Evolutionary conservation across 164 flowering plant species (phyloP), one percentile per base, ranked within the genome.

Genomic region (Buxus sempervirens): DNA sequence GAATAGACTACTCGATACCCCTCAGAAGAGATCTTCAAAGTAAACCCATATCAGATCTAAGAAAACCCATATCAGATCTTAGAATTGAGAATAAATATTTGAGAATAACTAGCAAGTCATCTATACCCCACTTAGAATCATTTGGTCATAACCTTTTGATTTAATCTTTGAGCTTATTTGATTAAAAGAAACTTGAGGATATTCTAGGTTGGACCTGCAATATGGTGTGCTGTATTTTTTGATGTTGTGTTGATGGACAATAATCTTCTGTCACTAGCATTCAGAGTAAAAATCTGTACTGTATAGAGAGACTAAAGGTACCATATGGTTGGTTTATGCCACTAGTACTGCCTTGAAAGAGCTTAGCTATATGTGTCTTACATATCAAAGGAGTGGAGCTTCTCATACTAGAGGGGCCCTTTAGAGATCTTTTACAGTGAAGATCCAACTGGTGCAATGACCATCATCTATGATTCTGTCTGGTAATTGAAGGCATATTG

Each of bases 1-100:
- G 83, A 80, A 72, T 80, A 75, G 81, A 82, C 85, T 26, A 56
- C 48, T 73, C 82, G 77, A 66, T 70, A 72, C 21, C 49, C 63
- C 65, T 51, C 27, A 69, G 58, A 64, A 64, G 64, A 65, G 26
- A 63, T 64, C 62, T 16, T 15, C 12, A 32, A 53, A 66, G 58
- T n/a, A 20, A 20, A 15, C 0, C 8, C 10, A 12, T 27, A 14
- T 27, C 26, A 12, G 60, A 21, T 15, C 12, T 23, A 53, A 66
- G 58, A 18, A 20, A 20, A 15, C 0, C 8, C 10, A 12, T 27
- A 14, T 27, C 26, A 12, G 23, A 1, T 63, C 14, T 53, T 62
- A 4, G 54, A 63, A 21, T 25, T 49, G 16, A 49, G 56, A 49
- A 10, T 45, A 6, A 45, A 32, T 3, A 32, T 32, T 32, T n/a